Evolutionary conservation across 176 grass and related monocot species (phyloP).

Genomic region (Canna indica): DNA sequence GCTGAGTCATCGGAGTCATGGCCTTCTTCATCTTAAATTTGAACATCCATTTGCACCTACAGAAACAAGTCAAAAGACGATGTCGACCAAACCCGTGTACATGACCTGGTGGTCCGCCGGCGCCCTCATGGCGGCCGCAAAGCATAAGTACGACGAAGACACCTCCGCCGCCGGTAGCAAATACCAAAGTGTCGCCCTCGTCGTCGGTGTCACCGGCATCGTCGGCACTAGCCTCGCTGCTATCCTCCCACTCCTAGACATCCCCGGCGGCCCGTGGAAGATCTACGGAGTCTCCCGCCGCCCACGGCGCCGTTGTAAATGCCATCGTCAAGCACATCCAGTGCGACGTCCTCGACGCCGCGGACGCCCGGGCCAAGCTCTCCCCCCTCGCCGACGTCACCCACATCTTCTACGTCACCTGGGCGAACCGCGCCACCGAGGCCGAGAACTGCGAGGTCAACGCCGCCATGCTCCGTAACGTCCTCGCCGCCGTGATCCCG

Average conservation of each 20-base stretch:
- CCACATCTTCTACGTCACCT: neutral
- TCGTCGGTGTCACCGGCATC: neutral
- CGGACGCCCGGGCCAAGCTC: neutral
- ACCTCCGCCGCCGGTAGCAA: neutral
- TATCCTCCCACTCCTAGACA: constrained; percentile 9
- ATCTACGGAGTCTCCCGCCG: constrained; percentile 9
- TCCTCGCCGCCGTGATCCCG: neutral
- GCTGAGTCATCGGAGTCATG: too few relatives aligned
- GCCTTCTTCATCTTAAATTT: too few relatives aligned
- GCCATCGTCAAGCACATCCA: neutral
- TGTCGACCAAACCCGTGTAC: neutral
- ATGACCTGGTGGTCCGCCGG: neutral
- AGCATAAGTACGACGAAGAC: neutral
- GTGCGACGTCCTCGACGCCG: constrained; percentile 7
- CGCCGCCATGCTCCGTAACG: neutral
- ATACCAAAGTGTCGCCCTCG: neutral
- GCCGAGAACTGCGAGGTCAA: neutral
- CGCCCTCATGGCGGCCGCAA: neutral
- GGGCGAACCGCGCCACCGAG: neutral
- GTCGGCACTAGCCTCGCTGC: constrained; percentile 6
- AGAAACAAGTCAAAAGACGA: too few relatives aligned
- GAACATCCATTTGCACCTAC: too few relatives aligned
- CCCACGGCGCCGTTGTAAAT: constrained; percentile 1
- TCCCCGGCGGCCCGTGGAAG: neutral
- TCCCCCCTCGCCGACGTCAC: constrained; percentile 6